Conservation (phyloP, 176 grass and related monocot species). For the Tillandsia fasciculata region DNA sequence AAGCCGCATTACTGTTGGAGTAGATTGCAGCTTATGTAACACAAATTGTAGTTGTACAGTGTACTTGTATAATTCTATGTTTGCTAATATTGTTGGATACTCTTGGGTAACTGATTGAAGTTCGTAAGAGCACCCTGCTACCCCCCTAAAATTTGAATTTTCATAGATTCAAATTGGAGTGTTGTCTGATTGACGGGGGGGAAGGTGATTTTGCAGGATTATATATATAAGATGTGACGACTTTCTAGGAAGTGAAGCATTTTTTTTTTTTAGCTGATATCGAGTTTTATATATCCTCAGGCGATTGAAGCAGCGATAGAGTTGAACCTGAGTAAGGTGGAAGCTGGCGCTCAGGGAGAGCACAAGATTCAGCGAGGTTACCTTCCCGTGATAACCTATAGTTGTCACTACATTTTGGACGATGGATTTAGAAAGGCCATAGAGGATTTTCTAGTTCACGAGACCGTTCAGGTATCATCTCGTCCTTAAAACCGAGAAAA, state of each 20-base stretch:
- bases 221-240: neutral
- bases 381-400: conserved; percentile 86
- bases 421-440: conserved; percentile 72
- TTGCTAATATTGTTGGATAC: no score
- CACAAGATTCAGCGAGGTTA: conserved; percentile 98
- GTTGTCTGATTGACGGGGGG: no score
- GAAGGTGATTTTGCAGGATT: no score
- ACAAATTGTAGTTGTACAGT: no score
- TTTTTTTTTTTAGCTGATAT: neutral
- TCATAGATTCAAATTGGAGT: no score
- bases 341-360: conserved; percentile 95
- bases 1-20: no score
- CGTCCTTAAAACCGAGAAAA: neutral
- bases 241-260: neutral
- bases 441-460: conserved; percentile 48
- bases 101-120: neutral
- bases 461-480: conserved; percentile 64
- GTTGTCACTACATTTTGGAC: conserved; percentile 74
- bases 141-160: no score
- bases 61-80: no score
- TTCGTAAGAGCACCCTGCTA: no score
- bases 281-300: conserved; percentile 29
- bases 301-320: conserved; percentile 96
- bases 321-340: conserved; percentile 76
- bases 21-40: no score